Base-by-base conservation (phyloP, 225 moss, liverwort and hornwort genomes). In the Asterella californica region DNA sequence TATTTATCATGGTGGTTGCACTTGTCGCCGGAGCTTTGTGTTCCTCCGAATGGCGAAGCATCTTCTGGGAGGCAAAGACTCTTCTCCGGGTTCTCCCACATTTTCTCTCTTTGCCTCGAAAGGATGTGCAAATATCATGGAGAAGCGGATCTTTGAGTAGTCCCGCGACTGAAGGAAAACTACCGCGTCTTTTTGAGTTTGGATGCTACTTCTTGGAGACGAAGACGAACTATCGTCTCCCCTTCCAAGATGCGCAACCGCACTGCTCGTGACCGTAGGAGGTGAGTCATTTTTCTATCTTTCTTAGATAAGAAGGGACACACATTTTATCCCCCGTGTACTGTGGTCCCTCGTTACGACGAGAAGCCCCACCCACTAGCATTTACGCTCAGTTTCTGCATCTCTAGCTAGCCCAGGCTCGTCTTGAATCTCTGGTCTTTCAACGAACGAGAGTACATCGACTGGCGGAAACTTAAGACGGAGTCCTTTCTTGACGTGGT, bases 1-100 rank as follows among this genome's bases (percentile, higher is more conserved):
- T 67, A 67, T 67, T n/a, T 67, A 67, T 67, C 34, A 67, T 67
- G 67, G 67, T 67, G 67, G 67, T 67, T 33, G 67, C 36, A 27
- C n/a, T 67, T 8, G 67, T 67, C 30, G 33, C n/a, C 36, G 67
- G 33, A 32, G 67, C 33, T 67, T 36, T 67, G 6, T 36, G 34
- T 33, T 67, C 67, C 14, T 67, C 15, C 67, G 18, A 34, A 67
- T 15, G 67, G 34, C 34, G 17, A 67, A 67, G 67, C 14, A 29
- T 36, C 22, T 61, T 27, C 61, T 61, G n/a, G 61, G n/a, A 61
- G 9, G 25, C 25, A 8, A 15, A 33, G 67, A 18, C 36, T 67
- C 36, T 34, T 34, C 34, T 4, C 32, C 27, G 15, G 9, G 3
- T 27, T 9, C 67, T 36, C 4, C 9, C 67, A 15, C 34, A 0